Base-by-base conservation (phyloP, 331 rosid genomes). In the Acacia pycnantha region DNA sequence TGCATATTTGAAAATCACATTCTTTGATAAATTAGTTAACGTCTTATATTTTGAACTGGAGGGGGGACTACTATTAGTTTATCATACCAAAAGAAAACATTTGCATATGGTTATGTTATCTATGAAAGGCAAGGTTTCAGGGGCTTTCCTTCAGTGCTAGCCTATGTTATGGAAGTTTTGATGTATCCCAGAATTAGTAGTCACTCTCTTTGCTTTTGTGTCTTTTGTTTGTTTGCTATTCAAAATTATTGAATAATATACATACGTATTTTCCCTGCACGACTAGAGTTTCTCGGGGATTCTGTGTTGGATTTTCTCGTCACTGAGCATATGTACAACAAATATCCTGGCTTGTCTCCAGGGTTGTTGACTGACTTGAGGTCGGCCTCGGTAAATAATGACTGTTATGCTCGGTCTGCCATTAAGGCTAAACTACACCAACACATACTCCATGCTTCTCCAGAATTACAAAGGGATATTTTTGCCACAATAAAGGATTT, bases 211-310 rank as follows among this genome's bases (percentile, higher is more conserved):
- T 56, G 70, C 71, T 56, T 29, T 59, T 67, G 19, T 22, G 12
- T 40, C 48, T 56, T 76, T 66, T 19, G n/a, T 19, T 26, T 70
- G 6, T 69, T 16, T 74, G 47, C 76, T 62, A 47, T 77, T 74
- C 72, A 37, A 43, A 43, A 71, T 46, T 65, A 76, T 56, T 76
- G 54, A 72, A 77, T 69, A 62, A 83, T 79, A 51, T 35, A 13
- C 1, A 7, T 59, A 76, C 33, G 48, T 81, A 12, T 77, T 26
- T 77, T 37, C 48, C 37, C 31, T 86, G 91, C 87, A 95, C 84
- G 98, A 80, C 84, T 95, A 56, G 96, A 93, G 85, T 93, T 91
- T 80, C 92, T 95, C 4, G 98, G 98, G 53, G 98, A 95, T 74
- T 75, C 98, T 0, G 95, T 90, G 4, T 74, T 95, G 65, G 98